Evolutionary conservation across 2,329 filamentous ascomycete species (phyloP).

Genomic region (Leptosphaerulina australis): DNA sequence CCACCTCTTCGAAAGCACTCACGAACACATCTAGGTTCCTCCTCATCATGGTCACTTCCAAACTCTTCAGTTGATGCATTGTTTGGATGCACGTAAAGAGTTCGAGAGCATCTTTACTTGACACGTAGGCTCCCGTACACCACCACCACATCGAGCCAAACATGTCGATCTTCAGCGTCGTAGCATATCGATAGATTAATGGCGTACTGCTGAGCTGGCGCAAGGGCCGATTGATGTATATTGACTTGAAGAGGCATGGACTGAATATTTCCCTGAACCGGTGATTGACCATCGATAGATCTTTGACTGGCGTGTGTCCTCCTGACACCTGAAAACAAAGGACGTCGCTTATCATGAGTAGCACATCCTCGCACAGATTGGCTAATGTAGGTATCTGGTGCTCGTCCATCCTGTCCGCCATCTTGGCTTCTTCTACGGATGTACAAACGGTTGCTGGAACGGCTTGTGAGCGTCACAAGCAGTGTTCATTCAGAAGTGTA

Average conservation of each 20-base stretch:
- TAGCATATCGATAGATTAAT: constrained; percentile 9
- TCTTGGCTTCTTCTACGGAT: neutral
- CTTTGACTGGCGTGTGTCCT: constrained; percentile 14
- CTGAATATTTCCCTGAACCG: constrained; percentile 17
- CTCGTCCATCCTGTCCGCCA: neutral
- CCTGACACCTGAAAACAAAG: constrained; percentile 3
- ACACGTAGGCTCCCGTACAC: constrained; percentile 24
- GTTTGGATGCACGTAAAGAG: constrained; percentile 16
- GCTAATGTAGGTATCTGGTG: constrained; percentile 16
- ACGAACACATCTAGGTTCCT: constrained; percentile 25
- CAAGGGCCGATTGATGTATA: constrained; percentile 24
- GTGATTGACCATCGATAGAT: constrained; percentile 17
- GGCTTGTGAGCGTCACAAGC: neutral
- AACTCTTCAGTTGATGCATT: constrained; percentile 10
- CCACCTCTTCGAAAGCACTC: constrained; percentile 11
- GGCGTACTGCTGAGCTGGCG: constrained; percentile 15
- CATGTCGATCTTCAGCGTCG: constrained; percentile 24
- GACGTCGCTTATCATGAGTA: constrained; percentile 23
- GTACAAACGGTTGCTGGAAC: neutral
- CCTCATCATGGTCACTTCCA: constrained; percentile 29
- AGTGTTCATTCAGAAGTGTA: neutral
- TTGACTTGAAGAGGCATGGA: constrained; percentile 20
- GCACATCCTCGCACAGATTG: constrained; percentile 26
- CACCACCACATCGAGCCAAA: constrained; percentile 29
- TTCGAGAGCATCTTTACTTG: constrained; percentile 20